These are phyloP conservation scores for Leccinum olivaceopallidum DNA, from an alignment of 768 basidiomycete species.

Conservation along the genomic window DNA sequence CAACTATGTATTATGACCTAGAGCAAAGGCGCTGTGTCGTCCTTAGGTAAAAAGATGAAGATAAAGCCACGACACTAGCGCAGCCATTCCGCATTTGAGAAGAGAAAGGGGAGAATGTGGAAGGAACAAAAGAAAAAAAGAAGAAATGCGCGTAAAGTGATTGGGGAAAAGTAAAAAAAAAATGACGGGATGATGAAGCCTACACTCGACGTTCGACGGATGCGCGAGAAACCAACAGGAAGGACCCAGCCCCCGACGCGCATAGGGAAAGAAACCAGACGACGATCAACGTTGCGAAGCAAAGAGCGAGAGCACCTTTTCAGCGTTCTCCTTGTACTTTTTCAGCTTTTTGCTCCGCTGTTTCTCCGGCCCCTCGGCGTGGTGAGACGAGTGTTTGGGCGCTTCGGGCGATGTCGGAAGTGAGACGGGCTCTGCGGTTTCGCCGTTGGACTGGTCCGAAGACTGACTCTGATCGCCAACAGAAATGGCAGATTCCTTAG, in stretches of 20 bases:
- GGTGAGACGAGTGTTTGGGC: slow-evolving; percentile 30
- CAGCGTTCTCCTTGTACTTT: slow-evolving; percentile 86
- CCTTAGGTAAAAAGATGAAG: slow-evolving; percentile 13
- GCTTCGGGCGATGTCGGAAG: slow-evolving; percentile 33
- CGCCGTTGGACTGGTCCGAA: slow-evolving; percentile 69
- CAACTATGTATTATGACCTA: slow-evolving; percentile 30
- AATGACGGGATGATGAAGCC: slow-evolving; percentile 22
- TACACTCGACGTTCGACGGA: slow-evolving; percentile 24
- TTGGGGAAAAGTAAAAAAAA: slow-evolving; percentile 9
- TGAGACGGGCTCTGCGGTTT: slow-evolving; percentile 32
- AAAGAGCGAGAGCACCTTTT: slow-evolving; percentile 83
- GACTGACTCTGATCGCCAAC: slow-evolving; percentile 71
- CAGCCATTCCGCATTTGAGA: slow-evolving; percentile 19
- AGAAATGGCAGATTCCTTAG: slow-evolving; percentile 77
- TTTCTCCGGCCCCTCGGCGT: slow-evolving; percentile 52
- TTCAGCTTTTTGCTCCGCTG: slow-evolving; percentile 74
- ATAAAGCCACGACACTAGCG: slow-evolving; percentile 25
- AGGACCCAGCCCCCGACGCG: slow-evolving; percentile 28
- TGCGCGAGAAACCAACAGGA: slow-evolving; percentile 16
- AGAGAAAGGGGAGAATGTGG: slow-evolving; percentile 1
- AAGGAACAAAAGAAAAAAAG: slow-evolving; percentile 9
- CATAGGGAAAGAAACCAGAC: not conserved
- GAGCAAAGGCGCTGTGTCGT: slow-evolving; percentile 26
- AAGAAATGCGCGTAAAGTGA: slow-evolving; percentile 25
- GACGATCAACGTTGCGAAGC: slow-evolving; percentile 61